A percentile compares a stretch with the other conserved stretches of the same genome.
phyloP scores from a whole-genome alignment of 2,329 filamentous ascomycete genomes.

The Aspergillus hortae region DNA sequence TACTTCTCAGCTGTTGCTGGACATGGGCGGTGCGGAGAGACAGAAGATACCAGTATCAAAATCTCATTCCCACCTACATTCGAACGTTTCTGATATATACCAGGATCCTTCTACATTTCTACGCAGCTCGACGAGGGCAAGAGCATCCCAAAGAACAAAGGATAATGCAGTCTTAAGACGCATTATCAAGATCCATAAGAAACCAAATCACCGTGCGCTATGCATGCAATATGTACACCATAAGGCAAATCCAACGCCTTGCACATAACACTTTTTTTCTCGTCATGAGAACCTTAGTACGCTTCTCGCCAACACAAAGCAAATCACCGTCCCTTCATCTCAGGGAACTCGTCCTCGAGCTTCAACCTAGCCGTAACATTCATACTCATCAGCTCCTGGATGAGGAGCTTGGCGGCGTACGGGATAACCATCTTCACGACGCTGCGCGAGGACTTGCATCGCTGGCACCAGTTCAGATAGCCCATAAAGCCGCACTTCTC shows the following conservation, averaged over 20 bases:
- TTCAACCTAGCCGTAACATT: conserved; percentile 93
- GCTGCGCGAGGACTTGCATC: conserved; percentile 77
- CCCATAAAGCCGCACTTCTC: conserved; percentile 93
- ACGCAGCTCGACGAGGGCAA: too few relatives aligned
- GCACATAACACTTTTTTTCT: background rate
- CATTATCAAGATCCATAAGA: background rate
- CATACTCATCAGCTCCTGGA: conserved; percentile 97
- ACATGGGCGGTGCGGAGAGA: too few relatives aligned
- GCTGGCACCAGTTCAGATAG: conserved; percentile 91
- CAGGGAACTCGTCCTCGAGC: conserved; percentile 88
- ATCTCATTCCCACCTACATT: too few relatives aligned
- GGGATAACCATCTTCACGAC: conserved; percentile 95
- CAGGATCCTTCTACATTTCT: too few relatives aligned
- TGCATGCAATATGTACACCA: conserved; percentile 19
- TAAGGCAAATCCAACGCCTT: conserved; percentile 6
- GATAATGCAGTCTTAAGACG: background rate
- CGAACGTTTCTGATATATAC: too few relatives aligned
- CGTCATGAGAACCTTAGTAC: background rate
- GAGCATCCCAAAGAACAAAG: background rate
- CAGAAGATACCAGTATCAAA: too few relatives aligned
- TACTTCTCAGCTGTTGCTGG: too few relatives aligned
- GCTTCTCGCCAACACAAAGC: background rate
- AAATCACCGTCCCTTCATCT: conserved; percentile 33
- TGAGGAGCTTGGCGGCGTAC: conserved; percentile 91
- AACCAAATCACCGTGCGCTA: conserved; percentile 19